phyloP scores from a whole-genome alignment of 176 grass and related monocot genomes.

The Paspalum notatum region DNA sequence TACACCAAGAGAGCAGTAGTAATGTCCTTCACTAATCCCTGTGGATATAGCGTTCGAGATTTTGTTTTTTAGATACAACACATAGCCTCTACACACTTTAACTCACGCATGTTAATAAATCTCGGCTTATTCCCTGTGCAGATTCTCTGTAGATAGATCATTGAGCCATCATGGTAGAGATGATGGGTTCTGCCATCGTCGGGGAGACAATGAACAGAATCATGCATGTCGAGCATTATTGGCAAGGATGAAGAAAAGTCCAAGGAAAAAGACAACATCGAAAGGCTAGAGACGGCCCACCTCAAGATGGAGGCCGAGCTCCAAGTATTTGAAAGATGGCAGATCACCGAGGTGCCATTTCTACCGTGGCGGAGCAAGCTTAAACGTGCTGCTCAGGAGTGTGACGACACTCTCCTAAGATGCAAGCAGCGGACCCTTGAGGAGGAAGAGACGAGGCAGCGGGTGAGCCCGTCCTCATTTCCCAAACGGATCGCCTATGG shows the following conservation, averaged over 20 bases:
- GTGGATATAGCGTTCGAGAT: no score
- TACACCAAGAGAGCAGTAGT: background rate
- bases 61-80: no score
- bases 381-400: background rate
- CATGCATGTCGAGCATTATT: background rate
- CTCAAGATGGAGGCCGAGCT: constrained; percentile 5
- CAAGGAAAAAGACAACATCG: constrained; percentile 2
- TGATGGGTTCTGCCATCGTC: background rate
- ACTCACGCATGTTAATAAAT: background rate
- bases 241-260: background rate
- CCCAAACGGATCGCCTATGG: background rate
- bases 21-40: constrained; percentile 1
- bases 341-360: background rate
- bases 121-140: background rate
- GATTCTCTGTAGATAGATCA: background rate
- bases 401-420: background rate
- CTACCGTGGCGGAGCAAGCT: background rate
- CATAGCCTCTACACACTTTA: background rate
- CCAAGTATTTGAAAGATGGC: background rate
- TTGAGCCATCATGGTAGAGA: background rate
- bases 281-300: constrained; percentile 28
- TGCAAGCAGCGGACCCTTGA: background rate
- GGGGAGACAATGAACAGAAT: background rate
- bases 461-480: background rate
- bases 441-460: background rate